phyloP scores from a whole-genome alignment of 2,329 filamentous ascomycete species.

The Lasiodiplodia citricola region DNA sequence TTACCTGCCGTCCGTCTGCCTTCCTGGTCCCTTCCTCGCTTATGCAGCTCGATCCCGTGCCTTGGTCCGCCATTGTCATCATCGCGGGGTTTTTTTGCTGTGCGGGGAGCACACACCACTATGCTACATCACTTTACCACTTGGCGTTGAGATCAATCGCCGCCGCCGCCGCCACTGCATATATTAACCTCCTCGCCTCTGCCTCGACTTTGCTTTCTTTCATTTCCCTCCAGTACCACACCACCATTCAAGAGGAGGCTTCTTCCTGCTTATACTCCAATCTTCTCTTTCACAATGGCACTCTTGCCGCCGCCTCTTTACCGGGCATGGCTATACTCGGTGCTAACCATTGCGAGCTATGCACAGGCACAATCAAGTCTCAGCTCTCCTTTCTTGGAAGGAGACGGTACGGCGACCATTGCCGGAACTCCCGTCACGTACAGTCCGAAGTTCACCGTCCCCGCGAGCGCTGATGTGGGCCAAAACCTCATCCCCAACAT shows the following conservation, averaged over 20 bases:
- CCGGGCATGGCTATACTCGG: slow-evolving; percentile 10
- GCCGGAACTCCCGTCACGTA: slow-evolving; percentile 39
- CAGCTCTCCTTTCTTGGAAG: neutral
- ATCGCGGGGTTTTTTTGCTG: slow-evolving; percentile 8
- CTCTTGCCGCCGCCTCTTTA: neutral
- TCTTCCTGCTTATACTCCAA: neutral
- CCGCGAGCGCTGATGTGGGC: slow-evolving; percentile 42
- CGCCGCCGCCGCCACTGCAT: neutral
- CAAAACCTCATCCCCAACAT: slow-evolving; percentile 62
- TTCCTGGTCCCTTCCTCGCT: neutral
- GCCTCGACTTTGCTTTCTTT: neutral
- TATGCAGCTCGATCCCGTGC: slow-evolving; percentile 10
- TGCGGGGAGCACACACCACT: slow-evolving; percentile 2
- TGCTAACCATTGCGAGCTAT: slow-evolving; percentile 9
- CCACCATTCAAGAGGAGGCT: neutral
- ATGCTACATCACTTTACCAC: neutral
- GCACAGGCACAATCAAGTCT: slow-evolving; percentile 15
- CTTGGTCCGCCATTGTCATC: slow-evolving; percentile 17
- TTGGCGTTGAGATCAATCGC: slow-evolving; percentile 2
- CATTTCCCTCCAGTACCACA: neutral
- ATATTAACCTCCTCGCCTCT: neutral
- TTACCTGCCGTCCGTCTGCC: neutral
- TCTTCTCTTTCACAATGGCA: neutral
- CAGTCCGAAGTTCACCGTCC: slow-evolving; percentile 43
- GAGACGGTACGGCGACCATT: slow-evolving; percentile 33